Conservation (phyloP, 768 basidiomycete genomes). For the Lactarius pseudohatsudake region DNA sequence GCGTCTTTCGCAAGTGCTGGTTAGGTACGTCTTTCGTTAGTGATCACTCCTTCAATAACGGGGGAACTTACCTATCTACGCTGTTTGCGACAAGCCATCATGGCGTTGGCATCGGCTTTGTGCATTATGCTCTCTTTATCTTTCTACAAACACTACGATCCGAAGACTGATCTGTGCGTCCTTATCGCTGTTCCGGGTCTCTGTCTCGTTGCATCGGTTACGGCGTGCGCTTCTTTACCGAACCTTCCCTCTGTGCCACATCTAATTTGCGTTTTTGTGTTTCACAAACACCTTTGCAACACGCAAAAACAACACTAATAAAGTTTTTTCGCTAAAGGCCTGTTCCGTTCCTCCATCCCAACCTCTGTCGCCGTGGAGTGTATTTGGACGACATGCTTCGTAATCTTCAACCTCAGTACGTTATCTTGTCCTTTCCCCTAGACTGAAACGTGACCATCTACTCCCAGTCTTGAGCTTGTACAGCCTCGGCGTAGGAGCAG, state of each 20-base stretch:
- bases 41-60: background rate
- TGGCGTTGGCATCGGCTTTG: constrained; percentile 14
- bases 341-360: constrained; percentile 20
- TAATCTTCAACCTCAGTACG: constrained; percentile 27
- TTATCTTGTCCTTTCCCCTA: background rate
- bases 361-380: constrained; percentile 27
- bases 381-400: constrained; percentile 28
- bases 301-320: background rate
- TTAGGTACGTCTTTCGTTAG: constrained; percentile 14
- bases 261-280: constrained; percentile 5
- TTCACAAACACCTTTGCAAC: background rate
- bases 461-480: constrained; percentile 25
- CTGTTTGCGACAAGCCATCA: constrained; percentile 3
- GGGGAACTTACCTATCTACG: background rate
- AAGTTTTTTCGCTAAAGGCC: constrained; percentile 18
- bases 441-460: background rate
- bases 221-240: background rate
- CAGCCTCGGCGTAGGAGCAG: constrained; percentile 14
- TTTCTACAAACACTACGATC: constrained; percentile 15
- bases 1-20: constrained; percentile 30
- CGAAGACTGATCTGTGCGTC: constrained; percentile 26
- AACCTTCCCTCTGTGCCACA: background rate
- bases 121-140: constrained; percentile 22
- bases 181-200: constrained; percentile 24
- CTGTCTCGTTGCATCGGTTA: constrained; percentile 13